These are phyloP conservation scores for Colletotrichum destructivum DNA, from an alignment of 2,329 filamentous ascomycete species.

Conservation along the genomic window DNA sequence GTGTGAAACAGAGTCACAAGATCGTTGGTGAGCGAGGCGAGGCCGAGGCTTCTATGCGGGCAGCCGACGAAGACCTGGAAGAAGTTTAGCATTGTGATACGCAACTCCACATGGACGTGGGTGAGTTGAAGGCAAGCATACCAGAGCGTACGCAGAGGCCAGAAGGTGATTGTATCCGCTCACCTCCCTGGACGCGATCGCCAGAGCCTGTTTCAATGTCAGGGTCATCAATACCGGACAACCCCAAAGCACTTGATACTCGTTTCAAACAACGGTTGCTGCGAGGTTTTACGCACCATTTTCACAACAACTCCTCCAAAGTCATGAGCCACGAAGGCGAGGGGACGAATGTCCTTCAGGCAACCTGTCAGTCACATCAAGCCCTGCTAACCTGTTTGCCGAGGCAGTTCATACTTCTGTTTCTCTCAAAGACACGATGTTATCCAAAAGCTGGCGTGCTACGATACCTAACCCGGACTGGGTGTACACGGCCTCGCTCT, in stretches of 20 bases:
- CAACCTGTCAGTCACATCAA: background rate
- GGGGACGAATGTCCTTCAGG: background rate
- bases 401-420: background rate
- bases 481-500: background rate
- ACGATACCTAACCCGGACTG: background rate
- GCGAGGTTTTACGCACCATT: background rate
- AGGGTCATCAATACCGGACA: background rate
- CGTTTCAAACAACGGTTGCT: background rate
- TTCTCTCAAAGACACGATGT: background rate
- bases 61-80: background rate
- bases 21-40: background rate
- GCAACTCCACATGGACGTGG: background rate
- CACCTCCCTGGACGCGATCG: background rate
- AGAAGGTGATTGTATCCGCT: background rate
- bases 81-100: background rate
- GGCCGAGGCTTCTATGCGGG: background rate
- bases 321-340: background rate
- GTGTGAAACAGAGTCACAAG: background rate
- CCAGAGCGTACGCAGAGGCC: background rate
- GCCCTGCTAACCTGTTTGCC: background rate
- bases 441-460: background rate
- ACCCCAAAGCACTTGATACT: no score
- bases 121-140: background rate
- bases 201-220: background rate
- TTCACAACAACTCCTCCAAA: background rate